A percentile compares a stretch with the other conserved stretches of the same genome.
These are phyloP conservation scores for Gossypium gossypioides DNA, from an alignment of 441 rosid species.

Conservation along the genomic window DNA sequence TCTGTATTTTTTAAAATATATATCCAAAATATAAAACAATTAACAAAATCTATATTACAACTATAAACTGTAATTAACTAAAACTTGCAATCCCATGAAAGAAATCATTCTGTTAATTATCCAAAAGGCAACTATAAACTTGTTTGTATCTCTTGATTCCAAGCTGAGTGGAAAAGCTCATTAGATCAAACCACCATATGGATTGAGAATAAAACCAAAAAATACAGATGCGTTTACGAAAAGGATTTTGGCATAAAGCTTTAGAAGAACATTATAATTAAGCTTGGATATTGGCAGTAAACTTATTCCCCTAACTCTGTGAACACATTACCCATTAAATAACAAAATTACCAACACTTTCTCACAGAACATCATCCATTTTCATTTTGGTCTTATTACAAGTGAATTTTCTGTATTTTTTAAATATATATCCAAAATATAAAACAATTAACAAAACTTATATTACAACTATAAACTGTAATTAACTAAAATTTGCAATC, in stretches of 20 bases:
- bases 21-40: background rate
- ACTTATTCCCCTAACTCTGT: background rate
- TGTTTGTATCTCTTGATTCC: slow-evolving; percentile 79
- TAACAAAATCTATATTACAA: background rate
- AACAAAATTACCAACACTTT: background rate
- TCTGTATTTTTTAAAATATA: background rate
- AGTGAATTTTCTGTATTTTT: background rate
- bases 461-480: background rate
- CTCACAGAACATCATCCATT: background rate
- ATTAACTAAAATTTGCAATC: background rate
- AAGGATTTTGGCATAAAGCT: background rate
- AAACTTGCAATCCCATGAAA: background rate
- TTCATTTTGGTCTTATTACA: background rate
- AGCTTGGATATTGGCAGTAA: background rate
- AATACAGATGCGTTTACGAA: background rate
- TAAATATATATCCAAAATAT: background rate
- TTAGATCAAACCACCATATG: background rate
- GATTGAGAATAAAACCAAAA: background rate
- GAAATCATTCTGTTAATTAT: background rate
- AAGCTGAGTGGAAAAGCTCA: slow-evolving; percentile 49
- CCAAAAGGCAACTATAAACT: slow-evolving; percentile 19
- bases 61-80: background rate
- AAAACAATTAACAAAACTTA: background rate
- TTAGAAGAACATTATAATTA: background rate
- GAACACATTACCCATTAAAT: background rate